These are phyloP conservation scores for Scolecobasidium constrictum DNA, from an alignment of 2,329 filamentous ascomycete species.

Conservation along the genomic window DNA sequence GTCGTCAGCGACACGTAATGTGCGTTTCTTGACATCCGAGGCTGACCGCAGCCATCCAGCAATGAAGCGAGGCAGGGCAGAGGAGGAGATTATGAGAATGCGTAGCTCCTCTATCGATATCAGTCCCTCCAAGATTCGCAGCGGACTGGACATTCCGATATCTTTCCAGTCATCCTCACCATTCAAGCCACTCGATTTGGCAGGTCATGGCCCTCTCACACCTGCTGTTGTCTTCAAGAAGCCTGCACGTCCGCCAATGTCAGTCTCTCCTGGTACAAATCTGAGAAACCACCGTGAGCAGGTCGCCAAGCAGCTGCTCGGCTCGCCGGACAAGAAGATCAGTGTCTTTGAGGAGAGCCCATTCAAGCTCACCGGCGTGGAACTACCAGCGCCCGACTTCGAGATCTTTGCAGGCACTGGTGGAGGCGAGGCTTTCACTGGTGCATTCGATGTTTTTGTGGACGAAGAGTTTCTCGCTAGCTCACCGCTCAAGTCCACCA, in stretches of 20 bases:
- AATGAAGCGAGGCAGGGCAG: conserved; percentile 80
- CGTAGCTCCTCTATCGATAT: conserved; percentile 82
- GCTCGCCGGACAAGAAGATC: conserved; percentile 57
- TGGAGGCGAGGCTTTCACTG: conserved; percentile 35
- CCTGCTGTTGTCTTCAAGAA: conserved; percentile 74
- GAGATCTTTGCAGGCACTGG: conserved; percentile 20
- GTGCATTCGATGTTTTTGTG: conserved; percentile 53
- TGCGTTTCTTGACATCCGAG: conserved; percentile 64
- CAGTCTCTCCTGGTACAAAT: conserved; percentile 87
- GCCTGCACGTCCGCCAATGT: conserved; percentile 53
- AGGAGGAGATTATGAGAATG: conserved; percentile 89
- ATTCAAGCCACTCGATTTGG: conserved; percentile 20
- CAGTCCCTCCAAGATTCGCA: conserved; percentile 66
- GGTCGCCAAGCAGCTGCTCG: conserved; percentile 69
- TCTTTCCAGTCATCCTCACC: conserved; percentile 30
- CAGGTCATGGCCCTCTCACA: conserved; percentile 59
- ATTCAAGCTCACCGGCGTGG: conserved; percentile 37
- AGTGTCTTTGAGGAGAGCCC: conserved; percentile 40
- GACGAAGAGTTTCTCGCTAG: conserved; percentile 31
- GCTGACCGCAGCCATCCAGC: conserved; percentile 60
- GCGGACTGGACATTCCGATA: conserved; percentile 30
- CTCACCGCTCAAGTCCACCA: conserved; percentile 30
- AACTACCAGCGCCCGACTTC: conserved; percentile 23
- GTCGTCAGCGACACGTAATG: conserved; percentile 72
- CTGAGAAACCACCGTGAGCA: conserved; percentile 77